Percentiles rank a stretch among this genome's conserved stretches.
These are phyloP conservation scores for Curvularia spicifera DNA, from an alignment of 2,329 filamentous ascomycete species.

Conservation along the genomic window DNA sequence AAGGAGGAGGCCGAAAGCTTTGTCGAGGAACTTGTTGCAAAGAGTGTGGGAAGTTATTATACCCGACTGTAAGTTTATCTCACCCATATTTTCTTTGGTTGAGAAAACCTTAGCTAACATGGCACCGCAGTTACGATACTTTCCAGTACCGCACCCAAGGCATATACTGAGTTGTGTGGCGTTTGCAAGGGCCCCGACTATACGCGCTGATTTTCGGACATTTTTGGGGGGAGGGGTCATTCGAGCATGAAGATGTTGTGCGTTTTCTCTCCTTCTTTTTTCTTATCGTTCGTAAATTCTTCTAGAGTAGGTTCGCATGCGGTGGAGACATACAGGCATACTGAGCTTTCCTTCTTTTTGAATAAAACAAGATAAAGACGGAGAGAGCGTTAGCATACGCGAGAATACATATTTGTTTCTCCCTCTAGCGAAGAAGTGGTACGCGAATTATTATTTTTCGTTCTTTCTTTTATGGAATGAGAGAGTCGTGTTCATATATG, in stretches of 20 bases:
- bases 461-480: neutral
- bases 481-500: neutral
- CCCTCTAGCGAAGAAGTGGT: neutral
- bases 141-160: slow-evolving; percentile 89
- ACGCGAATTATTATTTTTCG: neutral
- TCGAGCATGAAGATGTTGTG: neutral
- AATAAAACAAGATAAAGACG: neutral
- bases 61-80: slow-evolving; percentile 72
- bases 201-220: neutral
- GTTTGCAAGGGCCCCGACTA: neutral
- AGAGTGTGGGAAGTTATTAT: slow-evolving; percentile 86
- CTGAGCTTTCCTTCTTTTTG: slow-evolving; percentile 1
- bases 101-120: slow-evolving; percentile 16
- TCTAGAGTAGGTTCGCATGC: neutral
- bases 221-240: neutral
- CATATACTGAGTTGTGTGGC: slow-evolving; percentile 68
- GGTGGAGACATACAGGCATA: neutral
- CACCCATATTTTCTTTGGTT: neutral
- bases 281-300: neutral
- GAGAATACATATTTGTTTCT: neutral
- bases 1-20: slow-evolving; percentile 81
- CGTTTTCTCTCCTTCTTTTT: neutral
- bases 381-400: neutral
- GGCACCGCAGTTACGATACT: slow-evolving; percentile 71
- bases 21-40: slow-evolving; percentile 80